Evolutionary conservation across 2,329 filamentous ascomycete species (phyloP).

Genomic region (Cladophialophora immunda): DNA sequence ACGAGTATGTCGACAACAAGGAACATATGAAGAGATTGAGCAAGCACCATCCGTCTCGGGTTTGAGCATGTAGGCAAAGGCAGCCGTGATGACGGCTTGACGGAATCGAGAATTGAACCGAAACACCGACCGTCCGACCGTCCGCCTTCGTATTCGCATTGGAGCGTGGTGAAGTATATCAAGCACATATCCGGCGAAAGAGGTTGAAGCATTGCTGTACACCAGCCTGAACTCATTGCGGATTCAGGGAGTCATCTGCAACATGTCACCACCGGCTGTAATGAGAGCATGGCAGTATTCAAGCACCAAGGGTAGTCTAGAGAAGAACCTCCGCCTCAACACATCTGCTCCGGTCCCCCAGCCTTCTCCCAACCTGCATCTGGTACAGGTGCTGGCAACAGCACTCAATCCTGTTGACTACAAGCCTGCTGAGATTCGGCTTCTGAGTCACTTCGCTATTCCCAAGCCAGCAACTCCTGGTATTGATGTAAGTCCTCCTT

Average conservation of each 20-base stretch:
- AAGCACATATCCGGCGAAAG: not conserved
- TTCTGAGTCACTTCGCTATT: conserved; percentile 52
- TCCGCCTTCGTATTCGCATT: not conserved
- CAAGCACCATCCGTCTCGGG: not conserved
- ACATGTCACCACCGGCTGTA: conserved; percentile 41
- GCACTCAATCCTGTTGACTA: conserved; percentile 71
- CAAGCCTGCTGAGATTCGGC: conserved; percentile 65
- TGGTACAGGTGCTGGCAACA: conserved; percentile 63
- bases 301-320: conserved; percentile 56
- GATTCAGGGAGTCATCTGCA: not conserved
- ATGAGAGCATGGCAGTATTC: conserved; percentile 69
- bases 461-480: conserved; percentile 58
- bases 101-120: not conserved
- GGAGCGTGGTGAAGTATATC: not conserved
- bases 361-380: conserved; percentile 49
- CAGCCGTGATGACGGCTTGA: not conserved
- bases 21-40: not conserved
- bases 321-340: conserved; percentile 62
- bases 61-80: not conserved
- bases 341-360: conserved; percentile 52
- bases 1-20: not conserved
- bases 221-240: not conserved
- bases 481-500: conserved; percentile 48
- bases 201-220: not conserved
- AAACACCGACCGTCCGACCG: not conserved